Conservation (phyloP, 805 yeast species). For the Candida glaebosa region DNA sequence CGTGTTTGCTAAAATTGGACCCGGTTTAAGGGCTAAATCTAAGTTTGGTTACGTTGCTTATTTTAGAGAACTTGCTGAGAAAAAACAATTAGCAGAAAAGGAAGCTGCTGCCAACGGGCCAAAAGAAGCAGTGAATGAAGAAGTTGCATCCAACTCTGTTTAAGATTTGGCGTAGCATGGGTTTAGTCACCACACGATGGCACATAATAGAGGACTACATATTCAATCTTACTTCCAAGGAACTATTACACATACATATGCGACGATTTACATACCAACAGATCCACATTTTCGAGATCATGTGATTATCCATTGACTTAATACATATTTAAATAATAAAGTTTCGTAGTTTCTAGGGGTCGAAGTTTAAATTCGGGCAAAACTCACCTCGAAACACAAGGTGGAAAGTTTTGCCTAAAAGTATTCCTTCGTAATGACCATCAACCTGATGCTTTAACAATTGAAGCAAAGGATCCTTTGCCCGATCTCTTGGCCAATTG, state of each 20-base stretch:
- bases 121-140: background rate
- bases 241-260: background rate
- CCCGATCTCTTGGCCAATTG: too few species aligned
- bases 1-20: constrained; percentile 59
- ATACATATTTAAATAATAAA: too few species aligned
- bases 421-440: too few species aligned
- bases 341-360: background rate
- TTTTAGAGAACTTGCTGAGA: constrained; percentile 17
- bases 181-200: too few species aligned
- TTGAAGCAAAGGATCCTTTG: too few species aligned
- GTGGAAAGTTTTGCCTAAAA: too few species aligned
- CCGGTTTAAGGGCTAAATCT: constrained; percentile 51
- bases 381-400: too few species aligned
- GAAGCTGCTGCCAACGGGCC: constrained; percentile 8
- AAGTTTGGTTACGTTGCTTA: constrained; percentile 57
- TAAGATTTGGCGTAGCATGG: background rate
- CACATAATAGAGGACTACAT: too few species aligned
- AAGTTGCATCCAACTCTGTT: constrained; percentile 1
- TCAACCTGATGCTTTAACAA: too few species aligned
- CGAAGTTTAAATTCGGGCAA: too few species aligned
- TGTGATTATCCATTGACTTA: background rate
- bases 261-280: background rate
- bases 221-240: too few species aligned
- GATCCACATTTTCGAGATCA: background rate
- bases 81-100: constrained; percentile 9